Conservation (phyloP, 2,329 filamentous ascomycete genomes). For the Eutypella sp. region DNA sequence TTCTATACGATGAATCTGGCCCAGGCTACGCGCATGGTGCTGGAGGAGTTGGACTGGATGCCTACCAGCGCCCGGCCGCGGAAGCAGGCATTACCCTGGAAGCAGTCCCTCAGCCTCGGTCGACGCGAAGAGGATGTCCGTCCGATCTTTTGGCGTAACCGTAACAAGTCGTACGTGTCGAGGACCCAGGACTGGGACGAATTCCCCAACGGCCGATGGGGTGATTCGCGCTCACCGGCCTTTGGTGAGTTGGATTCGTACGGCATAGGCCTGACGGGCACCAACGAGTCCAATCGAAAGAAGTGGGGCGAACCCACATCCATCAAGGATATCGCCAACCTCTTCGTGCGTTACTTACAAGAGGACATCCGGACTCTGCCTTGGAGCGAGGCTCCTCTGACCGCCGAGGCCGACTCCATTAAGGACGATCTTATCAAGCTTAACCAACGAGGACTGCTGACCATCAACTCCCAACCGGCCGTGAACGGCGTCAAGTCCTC, state of each 20-base stretch:
- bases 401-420: conserved; percentile 74
- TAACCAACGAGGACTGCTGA: conserved; percentile 82
- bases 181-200: conserved; percentile 99
- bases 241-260: conserved; percentile 95
- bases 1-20: conserved; percentile 99
- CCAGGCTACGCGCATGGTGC: conserved; percentile 86
- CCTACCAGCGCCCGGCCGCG: conserved; percentile 73
- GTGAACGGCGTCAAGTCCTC: conserved; percentile 87
- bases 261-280: conserved; percentile 87
- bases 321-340: conserved; percentile 71
- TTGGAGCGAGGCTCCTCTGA: conserved; percentile 90
- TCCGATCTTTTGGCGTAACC: conserved; percentile 97
- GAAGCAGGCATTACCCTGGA: conserved; percentile 91
- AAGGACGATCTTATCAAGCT: conserved; percentile 71
- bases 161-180: conserved; percentile 90
- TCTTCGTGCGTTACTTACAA: conserved; percentile 82
- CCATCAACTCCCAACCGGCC: conserved; percentile 95
- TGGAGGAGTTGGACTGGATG: conserved; percentile 81
- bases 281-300: conserved; percentile 92
- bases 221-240: conserved; percentile 90
- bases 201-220: conserved; percentile 98
- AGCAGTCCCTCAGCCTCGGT: conserved; percentile 85
- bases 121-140: conserved; percentile 91
- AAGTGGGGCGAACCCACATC: conserved; percentile 85
- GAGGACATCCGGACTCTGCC: conserved; percentile 77